Conservation (phyloP, 176 grass and related monocot genomes). For the Oryza glaberrima region DNA sequence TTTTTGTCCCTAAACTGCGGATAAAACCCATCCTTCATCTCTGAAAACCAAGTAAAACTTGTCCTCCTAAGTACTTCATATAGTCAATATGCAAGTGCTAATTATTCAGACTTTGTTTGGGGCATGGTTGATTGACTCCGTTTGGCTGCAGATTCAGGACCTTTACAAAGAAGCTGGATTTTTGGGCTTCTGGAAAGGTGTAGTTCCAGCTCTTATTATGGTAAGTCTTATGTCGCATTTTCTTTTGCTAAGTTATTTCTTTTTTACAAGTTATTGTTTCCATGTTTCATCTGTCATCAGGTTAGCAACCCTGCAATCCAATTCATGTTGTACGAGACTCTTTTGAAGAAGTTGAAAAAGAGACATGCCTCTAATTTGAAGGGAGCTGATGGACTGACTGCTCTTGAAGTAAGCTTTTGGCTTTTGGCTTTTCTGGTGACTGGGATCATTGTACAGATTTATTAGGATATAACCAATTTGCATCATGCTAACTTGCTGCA, state of each 20-base stretch:
- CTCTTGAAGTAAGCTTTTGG: slow-evolving; percentile 69
- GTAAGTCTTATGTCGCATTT: slow-evolving; percentile 44
- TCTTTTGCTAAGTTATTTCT: background rate
- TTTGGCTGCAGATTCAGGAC: slow-evolving; percentile 73
- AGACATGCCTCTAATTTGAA: slow-evolving; percentile 71
- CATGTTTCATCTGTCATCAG: slow-evolving; percentile 48
- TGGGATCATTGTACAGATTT: slow-evolving; percentile 4
- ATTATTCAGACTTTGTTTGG: background rate
- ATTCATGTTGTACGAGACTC: slow-evolving; percentile 98
- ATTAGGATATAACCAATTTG: background rate
- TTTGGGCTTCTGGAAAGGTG: slow-evolving; percentile 95
- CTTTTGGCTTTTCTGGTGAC: slow-evolving; percentile 24
- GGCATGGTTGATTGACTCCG: slow-evolving; percentile 23
- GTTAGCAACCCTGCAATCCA: slow-evolving; percentile 97
- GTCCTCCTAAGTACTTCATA: background rate
- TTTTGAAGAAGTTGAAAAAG: slow-evolving; percentile 89
- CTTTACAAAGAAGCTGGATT: slow-evolving; percentile 87
- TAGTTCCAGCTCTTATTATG: slow-evolving; percentile 93
- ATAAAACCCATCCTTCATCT: background rate
- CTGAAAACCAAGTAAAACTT: background rate
- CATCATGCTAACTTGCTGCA: slow-evolving; percentile 3
- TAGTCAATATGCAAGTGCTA: background rate
- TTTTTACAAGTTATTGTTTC: slow-evolving; percentile 26
- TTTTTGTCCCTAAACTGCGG: too few species aligned
- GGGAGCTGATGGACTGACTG: slow-evolving; percentile 83